phyloP scores from a whole-genome alignment of 192 early-diverging fungal genomes.

The Lobosporangium transversale region DNA sequence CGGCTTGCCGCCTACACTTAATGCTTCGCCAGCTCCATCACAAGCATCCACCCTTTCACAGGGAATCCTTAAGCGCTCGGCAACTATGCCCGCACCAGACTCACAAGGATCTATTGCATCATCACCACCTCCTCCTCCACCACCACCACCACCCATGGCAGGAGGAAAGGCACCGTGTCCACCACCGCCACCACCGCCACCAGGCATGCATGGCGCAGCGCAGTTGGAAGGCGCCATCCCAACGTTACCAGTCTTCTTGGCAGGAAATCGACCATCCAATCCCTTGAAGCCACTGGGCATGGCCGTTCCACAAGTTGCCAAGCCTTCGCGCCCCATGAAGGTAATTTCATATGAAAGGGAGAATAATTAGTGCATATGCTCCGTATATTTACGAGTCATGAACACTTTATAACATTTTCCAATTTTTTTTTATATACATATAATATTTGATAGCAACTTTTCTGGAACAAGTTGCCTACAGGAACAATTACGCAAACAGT shows the following conservation, averaged over 20 bases:
- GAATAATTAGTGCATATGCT: too few species aligned
- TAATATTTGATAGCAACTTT: conserved; percentile 54
- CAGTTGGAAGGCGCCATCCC: conserved; percentile 38
- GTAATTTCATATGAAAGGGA: conserved; percentile 6
- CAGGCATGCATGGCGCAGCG: conserved; percentile 20
- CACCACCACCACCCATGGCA: conserved; percentile 21
- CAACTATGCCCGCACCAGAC: conserved; percentile 23
- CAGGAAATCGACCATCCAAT: conserved; percentile 29
- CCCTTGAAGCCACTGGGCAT: conserved; percentile 24
- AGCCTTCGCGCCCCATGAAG: conserved; percentile 53
- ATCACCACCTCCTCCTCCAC: conserved; percentile 25
- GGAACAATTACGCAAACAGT: conserved; percentile 60
- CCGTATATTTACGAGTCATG: too few species aligned
- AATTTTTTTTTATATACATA: too few species aligned
- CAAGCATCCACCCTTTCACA: conserved; percentile 19
- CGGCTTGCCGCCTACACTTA: not conserved
- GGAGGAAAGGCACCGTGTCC: not conserved
- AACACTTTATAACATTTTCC: too few species aligned
- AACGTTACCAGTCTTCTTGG: conserved; percentile 35
- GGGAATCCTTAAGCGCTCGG: conserved; percentile 32
- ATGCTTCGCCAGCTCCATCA: not conserved
- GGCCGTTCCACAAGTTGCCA: conserved; percentile 41
- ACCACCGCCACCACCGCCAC: conserved; percentile 25
- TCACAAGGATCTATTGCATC: not conserved
- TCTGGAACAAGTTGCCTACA: conserved; percentile 65